A percentile compares a stretch with the other conserved stretches of the same genome.
phyloP scores from a whole-genome alignment of 1,284 basidiomycete genomes.

The Ceratobasidium sp. region DNA sequence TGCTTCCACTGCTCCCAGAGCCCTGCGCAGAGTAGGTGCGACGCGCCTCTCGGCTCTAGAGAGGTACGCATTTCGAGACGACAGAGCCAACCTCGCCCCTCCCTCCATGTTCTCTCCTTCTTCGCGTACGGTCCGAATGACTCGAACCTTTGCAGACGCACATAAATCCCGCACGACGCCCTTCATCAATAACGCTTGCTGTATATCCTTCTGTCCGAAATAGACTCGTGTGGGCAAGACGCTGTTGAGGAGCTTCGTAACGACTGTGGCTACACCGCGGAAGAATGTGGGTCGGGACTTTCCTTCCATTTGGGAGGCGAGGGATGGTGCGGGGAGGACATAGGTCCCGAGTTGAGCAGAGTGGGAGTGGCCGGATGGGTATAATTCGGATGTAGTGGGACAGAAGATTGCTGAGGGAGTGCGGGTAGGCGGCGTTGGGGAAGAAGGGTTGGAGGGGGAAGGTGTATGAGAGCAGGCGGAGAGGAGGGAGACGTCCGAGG shows the following conservation, averaged over 20 bases:
- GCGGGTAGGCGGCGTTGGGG: conserved; percentile 51
- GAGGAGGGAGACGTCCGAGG: conserved; percentile 61
- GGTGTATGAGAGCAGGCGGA: conserved; percentile 68
- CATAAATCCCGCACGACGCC: conserved; percentile 83
- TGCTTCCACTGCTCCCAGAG: conserved; percentile 67
- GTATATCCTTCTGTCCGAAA: conserved; percentile 99
- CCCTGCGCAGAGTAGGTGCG: conserved; percentile 78
- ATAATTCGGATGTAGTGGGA: conserved; percentile 83
- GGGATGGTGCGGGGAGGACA: conserved; percentile 36
- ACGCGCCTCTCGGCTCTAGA: conserved; percentile 68
- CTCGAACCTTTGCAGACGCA: conserved; percentile 47
- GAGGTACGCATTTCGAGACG: conserved; percentile 92
- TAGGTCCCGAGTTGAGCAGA: conserved; percentile 87
- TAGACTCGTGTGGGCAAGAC: conserved; percentile 93
- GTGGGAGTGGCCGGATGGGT: conserved; percentile 87
- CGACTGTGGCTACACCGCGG: conserved; percentile 94
- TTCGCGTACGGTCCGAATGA: conserved; percentile 27
- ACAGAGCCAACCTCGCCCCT: conserved; percentile 77
- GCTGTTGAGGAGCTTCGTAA: conserved; percentile 94
- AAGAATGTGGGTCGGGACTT: conserved; percentile 88
- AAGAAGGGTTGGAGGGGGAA: conserved; percentile 51
- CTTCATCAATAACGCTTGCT: conserved; percentile 89
- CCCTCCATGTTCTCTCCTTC: neutral
- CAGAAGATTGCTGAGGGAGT: conserved; percentile 79
- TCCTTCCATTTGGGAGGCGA: conserved; percentile 87